phyloP scores from a whole-genome alignment of 805 yeast genomes.

The Saccharomycopsis javanensis region DNA sequence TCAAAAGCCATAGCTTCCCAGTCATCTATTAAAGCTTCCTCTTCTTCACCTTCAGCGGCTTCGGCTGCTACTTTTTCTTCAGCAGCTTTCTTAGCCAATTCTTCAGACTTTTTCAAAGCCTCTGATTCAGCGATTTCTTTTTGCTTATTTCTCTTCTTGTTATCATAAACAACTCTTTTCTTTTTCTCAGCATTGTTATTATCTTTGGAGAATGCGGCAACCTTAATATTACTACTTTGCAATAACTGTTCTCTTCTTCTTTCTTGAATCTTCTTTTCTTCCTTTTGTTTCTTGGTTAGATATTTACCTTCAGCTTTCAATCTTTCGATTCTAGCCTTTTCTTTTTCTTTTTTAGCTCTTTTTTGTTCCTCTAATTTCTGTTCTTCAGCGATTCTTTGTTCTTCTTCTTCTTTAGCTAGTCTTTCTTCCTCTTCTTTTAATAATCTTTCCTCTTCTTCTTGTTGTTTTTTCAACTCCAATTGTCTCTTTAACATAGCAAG shows the following conservation, averaged over 20 bases:
- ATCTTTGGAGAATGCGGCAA: constrained; percentile 49
- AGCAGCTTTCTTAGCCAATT: constrained; percentile 22
- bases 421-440: constrained; percentile 68
- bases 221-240: constrained; percentile 56
- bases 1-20: constrained; percentile 71
- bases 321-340: constrained; percentile 77
- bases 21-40: constrained; percentile 63
- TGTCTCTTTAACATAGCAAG: constrained; percentile 86
- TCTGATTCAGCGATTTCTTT: constrained; percentile 29
- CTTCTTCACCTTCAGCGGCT: constrained; percentile 31
- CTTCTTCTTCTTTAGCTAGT: constrained; percentile 40
- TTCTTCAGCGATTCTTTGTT: constrained; percentile 34
- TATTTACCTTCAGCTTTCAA: constrained; percentile 94
- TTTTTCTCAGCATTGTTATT: constrained; percentile 34
- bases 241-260: constrained; percentile 82
- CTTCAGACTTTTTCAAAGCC: constrained; percentile 21
- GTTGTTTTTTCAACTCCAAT: constrained; percentile 77
- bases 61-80: constrained; percentile 23
- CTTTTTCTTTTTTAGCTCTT: constrained; percentile 73
- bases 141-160: constrained; percentile 49
- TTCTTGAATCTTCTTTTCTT: constrained; percentile 76
- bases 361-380: constrained; percentile 47
- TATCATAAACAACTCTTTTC: constrained; percentile 61
- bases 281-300: constrained; percentile 89
- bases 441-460: constrained; percentile 73